These are phyloP conservation scores for Arachis monticola DNA, from an alignment of 331 rosid species.

Conservation along the genomic window DNA sequence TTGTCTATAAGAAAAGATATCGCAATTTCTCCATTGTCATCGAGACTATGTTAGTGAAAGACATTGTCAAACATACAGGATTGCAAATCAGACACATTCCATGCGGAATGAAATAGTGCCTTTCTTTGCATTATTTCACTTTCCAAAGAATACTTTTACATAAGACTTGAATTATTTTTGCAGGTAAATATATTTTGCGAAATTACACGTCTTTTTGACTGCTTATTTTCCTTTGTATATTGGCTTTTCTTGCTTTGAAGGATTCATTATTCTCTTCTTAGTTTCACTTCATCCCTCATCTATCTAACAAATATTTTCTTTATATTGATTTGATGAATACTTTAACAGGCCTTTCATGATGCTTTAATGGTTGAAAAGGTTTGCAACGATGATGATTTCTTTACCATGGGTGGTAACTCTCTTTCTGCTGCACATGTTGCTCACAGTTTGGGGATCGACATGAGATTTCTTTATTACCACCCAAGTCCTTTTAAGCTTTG, in stretches of 20 bases:
- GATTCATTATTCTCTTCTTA: slow-evolving; percentile 6
- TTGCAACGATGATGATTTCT: slow-evolving; percentile 76
- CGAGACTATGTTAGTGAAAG: neutral
- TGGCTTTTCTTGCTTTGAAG: neutral
- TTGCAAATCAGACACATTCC: neutral
- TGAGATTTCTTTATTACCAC: slow-evolving; percentile 70
- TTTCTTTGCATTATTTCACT: slow-evolving; percentile 11
- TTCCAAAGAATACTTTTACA: neutral
- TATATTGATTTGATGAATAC: slow-evolving; percentile 31
- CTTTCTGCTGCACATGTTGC: slow-evolving; percentile 91
- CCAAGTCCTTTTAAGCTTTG: slow-evolving; percentile 76
- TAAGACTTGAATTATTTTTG: neutral
- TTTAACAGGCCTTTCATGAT: slow-evolving; percentile 68
- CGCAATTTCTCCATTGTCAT: slow-evolving; percentile 12
- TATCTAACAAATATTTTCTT: neutral
- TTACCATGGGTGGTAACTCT: slow-evolving; percentile 84
- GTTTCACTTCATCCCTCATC: neutral
- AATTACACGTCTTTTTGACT: slow-evolving; percentile 19
- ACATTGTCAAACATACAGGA: neutral
- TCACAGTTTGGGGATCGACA: slow-evolving; percentile 71
- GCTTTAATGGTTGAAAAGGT: slow-evolving; percentile 69
- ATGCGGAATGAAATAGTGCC: neutral
- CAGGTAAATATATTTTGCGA: slow-evolving; percentile 7
- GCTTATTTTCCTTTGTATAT: neutral
- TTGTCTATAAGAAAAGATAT: slow-evolving; percentile 14